Evolutionary conservation across 257 asterid species (phyloP).

Genomic region (Przewalskia tangutica): DNA sequence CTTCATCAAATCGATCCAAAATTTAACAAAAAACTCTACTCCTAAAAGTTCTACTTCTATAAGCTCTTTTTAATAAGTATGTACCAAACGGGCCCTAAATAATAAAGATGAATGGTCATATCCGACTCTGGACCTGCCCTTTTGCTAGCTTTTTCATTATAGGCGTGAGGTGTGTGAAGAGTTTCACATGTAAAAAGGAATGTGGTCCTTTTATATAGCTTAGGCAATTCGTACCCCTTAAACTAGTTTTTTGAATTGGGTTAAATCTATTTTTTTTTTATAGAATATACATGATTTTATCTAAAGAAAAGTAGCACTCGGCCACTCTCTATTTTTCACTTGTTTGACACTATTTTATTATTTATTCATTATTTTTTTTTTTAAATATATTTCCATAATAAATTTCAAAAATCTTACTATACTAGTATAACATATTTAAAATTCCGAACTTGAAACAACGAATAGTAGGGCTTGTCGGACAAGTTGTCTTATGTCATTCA

Average conservation of each 20-base stretch:
- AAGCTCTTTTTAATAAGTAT: no score
- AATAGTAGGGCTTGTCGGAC: not conserved
- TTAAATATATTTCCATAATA: no score
- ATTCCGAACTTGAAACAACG: not conserved
- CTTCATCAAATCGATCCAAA: no score
- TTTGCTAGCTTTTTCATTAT: no score
- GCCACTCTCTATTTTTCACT: not conserved
- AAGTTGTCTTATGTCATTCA: not conserved
- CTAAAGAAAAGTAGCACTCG: not conserved
- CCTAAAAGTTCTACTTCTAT: no score
- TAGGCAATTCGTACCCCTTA: not conserved
- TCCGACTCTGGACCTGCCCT: no score
- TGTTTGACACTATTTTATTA: not conserved
- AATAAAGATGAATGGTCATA: no score
- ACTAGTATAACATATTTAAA: not conserved
- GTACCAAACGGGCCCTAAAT: no score
- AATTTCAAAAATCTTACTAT: no score
- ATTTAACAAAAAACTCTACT: no score
- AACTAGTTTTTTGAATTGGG: rapidly evolving
- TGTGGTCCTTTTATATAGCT: not conserved
- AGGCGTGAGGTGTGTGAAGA: not conserved
- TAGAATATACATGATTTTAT: not conserved
- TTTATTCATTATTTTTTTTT: no score
- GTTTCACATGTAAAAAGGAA: not conserved
- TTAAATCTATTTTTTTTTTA: not conserved